Evolutionary conservation across 768 basidiomycete genomes (phyloP).

Genomic region (Auriculariales sp.): DNA sequence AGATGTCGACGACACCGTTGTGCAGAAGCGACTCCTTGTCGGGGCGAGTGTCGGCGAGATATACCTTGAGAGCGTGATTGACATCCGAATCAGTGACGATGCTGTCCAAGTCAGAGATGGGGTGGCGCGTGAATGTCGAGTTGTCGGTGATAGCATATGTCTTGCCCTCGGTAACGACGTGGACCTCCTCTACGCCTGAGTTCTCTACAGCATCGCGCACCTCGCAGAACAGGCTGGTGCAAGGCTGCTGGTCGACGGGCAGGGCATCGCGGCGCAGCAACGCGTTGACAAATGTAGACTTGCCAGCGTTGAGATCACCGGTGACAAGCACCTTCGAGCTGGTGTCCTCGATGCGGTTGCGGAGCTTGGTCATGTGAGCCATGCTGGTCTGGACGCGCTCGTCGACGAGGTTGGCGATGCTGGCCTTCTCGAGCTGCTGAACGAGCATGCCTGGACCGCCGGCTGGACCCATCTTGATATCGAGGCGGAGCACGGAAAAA

Average conservation of each 20-base stretch:
- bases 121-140: constrained; percentile 57
- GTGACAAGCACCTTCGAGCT: constrained; percentile 95
- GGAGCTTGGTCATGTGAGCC: constrained; percentile 72
- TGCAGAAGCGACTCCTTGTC: constrained; percentile 75
- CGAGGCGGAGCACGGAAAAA: constrained; percentile 81
- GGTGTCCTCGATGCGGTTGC: constrained; percentile 75
- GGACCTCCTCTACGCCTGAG: constrained; percentile 68
- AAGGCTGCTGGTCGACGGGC: constrained; percentile 96
- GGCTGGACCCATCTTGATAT: constrained; percentile 78
- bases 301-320: constrained; percentile 95
- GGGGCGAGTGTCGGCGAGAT: constrained; percentile 68
- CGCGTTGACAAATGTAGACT: constrained; percentile 96
- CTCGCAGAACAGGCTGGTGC: constrained; percentile 94
- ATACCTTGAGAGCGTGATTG: constrained; percentile 74
- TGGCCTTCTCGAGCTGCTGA: constrained; percentile 81
- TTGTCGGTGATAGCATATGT: constrained; percentile 58
- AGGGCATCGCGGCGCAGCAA: constrained; percentile 80
- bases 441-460: constrained; percentile 60
- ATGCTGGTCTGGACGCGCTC: constrained; percentile 64
- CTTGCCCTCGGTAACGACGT: constrained; percentile 55
- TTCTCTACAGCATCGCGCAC: constrained; percentile 85
- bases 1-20: constrained; percentile 94
- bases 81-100: constrained; percentile 60
- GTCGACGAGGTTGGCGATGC: constrained; percentile 83
- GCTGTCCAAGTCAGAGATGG: constrained; percentile 57